These are phyloP conservation scores for Paramyrothecium sp. DNA, from an alignment of 2,329 filamentous ascomycete genomes.

Conservation along the genomic window DNA sequence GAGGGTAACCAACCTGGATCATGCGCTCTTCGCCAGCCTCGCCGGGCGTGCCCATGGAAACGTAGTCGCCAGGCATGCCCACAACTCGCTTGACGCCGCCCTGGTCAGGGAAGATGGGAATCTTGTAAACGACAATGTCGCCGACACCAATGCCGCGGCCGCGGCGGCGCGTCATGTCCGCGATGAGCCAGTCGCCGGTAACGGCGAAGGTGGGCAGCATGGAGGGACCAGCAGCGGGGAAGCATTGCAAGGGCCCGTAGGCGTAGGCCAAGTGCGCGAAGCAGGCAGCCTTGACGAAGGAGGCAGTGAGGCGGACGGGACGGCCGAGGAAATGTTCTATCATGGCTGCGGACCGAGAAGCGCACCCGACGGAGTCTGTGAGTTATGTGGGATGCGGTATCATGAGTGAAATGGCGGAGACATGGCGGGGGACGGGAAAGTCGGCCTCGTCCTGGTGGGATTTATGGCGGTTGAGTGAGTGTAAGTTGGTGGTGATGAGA, in stretches of 20 bases:
- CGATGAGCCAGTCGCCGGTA: slow-evolving; percentile 65
- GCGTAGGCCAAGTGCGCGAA: slow-evolving; percentile 45
- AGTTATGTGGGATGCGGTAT: no score
- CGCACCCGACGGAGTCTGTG: no score
- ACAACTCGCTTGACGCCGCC: slow-evolving; percentile 76
- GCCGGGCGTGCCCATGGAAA: slow-evolving; percentile 62
- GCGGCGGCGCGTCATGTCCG: slow-evolving; percentile 64
- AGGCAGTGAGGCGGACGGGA: slow-evolving; percentile 33
- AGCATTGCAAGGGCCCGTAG: slow-evolving; percentile 60
- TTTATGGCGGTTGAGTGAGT: neutral
- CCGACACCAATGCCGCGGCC: slow-evolving; percentile 71
- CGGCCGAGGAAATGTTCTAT: slow-evolving; percentile 34
- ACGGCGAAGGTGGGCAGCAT: slow-evolving; percentile 85
- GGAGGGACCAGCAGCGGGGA: slow-evolving; percentile 67
- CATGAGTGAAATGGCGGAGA: no score
- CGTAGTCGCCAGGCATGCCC: slow-evolving; percentile 75
- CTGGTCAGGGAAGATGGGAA: slow-evolving; percentile 64
- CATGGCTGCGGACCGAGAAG: slow-evolving; percentile 9
- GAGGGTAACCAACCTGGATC: slow-evolving; percentile 56
- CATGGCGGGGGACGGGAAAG: neutral
- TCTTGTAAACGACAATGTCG: slow-evolving; percentile 77
- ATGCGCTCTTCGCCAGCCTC: slow-evolving; percentile 46
- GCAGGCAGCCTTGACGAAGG: slow-evolving; percentile 36
- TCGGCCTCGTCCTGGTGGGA: neutral
- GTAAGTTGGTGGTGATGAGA: neutral